Conservation (phyloP, 106 monocot genomes). For the Apostasia ramifera region DNA sequence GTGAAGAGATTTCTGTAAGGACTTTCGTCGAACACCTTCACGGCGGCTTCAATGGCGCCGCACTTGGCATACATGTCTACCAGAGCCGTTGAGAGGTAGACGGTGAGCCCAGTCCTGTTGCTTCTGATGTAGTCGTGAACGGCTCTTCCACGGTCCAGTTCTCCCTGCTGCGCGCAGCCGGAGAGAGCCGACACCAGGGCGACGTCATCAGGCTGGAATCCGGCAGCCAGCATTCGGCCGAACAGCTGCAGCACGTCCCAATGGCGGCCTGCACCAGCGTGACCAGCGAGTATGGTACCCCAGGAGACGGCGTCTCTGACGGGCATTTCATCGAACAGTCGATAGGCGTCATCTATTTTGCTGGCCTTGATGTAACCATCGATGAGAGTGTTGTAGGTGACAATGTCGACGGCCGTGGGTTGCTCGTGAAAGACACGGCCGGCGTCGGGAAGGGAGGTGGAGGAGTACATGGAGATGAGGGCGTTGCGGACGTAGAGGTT, state of each 20-base stretch:
- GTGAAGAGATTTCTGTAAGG: constrained; percentile 34
- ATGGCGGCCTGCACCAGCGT: constrained; percentile 1
- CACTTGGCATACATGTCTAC: constrained; percentile 69
- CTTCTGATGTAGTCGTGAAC: constrained; percentile 34
- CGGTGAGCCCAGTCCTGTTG: constrained; percentile 4
- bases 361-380: constrained; percentile 28
- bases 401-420: constrained; percentile 16
- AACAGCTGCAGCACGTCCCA: constrained; percentile 34
- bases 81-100: constrained; percentile 34
- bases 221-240: constrained; percentile 19
- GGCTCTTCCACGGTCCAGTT: constrained; percentile 23
- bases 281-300: constrained; percentile 46
- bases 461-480: constrained; percentile 32
- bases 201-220: constrained; percentile 32
- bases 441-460: constrained; percentile 16
- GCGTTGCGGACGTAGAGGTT: constrained; percentile 31
- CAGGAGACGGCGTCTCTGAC: constrained; percentile 35
- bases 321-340: constrained; percentile 53
- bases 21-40: constrained; percentile 26
- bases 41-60: constrained; percentile 31
- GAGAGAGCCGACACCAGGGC: constrained; percentile 42
- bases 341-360: constrained; percentile 5
- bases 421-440: constrained; percentile 12
- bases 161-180: constrained; percentile 37
- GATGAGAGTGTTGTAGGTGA: constrained; percentile 42